Percentiles rank a stretch among this genome's conserved stretches.
Evolutionary conservation across 2,329 filamentous ascomycete genomes (phyloP).

Genomic region (Penicillium freii): DNA sequence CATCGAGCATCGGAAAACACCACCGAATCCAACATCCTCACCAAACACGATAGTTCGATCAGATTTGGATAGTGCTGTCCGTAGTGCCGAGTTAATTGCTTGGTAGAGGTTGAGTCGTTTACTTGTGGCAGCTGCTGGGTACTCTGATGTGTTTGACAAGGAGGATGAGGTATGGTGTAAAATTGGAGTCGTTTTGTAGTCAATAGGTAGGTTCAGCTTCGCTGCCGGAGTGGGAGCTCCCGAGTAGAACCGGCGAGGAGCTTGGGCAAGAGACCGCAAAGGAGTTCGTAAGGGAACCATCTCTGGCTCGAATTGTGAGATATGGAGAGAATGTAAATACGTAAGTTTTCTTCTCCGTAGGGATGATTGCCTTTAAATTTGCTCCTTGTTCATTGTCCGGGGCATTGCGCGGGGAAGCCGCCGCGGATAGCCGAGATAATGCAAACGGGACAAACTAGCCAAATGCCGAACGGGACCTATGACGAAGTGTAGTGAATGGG

Average conservation of each 20-base stretch:
- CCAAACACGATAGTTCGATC: constrained; percentile 89
- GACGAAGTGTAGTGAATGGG: constrained; percentile 1
- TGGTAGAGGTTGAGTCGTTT: constrained; percentile 93
- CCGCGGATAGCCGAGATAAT: constrained; percentile 30
- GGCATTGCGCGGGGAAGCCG: constrained; percentile 24
- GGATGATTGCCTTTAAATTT: constrained; percentile 14
- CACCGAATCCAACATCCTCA: constrained; percentile 95
- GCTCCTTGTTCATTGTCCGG: constrained; percentile 16
- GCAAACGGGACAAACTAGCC: constrained; percentile 17
- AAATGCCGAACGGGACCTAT: constrained; percentile 12
- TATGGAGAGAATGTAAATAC: background rate
- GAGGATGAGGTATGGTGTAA: constrained; percentile 75
- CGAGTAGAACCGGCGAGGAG: constrained; percentile 46
- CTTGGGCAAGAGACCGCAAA: constrained; percentile 17
- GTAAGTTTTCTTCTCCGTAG: background rate
- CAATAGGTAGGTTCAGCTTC: constrained; percentile 77
- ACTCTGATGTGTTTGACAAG: constrained; percentile 68
- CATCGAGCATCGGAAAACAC: constrained; percentile 93
- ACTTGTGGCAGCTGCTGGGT: constrained; percentile 69
- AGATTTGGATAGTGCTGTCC: constrained; percentile 76
- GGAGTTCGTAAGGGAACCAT: constrained; percentile 20
- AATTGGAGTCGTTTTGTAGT: constrained; percentile 79
- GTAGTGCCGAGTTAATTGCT: constrained; percentile 85
- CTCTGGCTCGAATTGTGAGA: background rate
- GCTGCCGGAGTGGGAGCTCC: constrained; percentile 47